Evolutionary conservation across 2,329 filamentous ascomycete genomes (phyloP).

Genomic region (Aspergillus jensenii): DNA sequence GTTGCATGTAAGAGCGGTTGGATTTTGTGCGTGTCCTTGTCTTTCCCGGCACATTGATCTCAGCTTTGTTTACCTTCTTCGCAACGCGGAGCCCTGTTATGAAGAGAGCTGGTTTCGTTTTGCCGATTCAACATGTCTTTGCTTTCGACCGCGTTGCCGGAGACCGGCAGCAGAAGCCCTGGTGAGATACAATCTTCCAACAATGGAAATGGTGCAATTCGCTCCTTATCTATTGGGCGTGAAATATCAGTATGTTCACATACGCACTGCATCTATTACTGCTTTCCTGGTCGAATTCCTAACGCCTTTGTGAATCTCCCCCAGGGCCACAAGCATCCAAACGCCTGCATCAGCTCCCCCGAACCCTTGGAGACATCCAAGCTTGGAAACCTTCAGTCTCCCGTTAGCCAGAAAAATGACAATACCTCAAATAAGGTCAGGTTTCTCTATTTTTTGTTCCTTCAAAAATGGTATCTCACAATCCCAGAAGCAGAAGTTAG

Average conservation of each 20-base stretch:
- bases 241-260: slow-evolving; percentile 28
- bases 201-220: slow-evolving; percentile 20
- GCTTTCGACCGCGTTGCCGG: slow-evolving; percentile 24
- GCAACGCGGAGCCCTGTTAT: neutral
- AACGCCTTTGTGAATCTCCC: neutral
- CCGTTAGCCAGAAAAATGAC: slow-evolving; percentile 24
- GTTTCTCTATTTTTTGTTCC: neutral
- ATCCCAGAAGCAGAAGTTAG: slow-evolving; percentile 49
- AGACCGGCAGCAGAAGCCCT: slow-evolving; percentile 24
- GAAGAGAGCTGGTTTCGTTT: neutral
- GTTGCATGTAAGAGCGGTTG: slow-evolving; percentile 26
- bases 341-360: slow-evolving; percentile 25
- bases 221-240: slow-evolving; percentile 20
- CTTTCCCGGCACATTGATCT: slow-evolving; percentile 10
- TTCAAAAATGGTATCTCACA: slow-evolving; percentile 29
- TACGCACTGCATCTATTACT: neutral
- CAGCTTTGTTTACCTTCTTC: slow-evolving; percentile 14
- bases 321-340: slow-evolving; percentile 27
- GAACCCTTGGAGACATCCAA: slow-evolving; percentile 36
- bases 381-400: slow-evolving; percentile 32
- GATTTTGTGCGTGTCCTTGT: slow-evolving; percentile 20
- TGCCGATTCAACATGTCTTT: slow-evolving; percentile 28
- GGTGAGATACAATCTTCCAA: slow-evolving; percentile 19
- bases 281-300: neutral
- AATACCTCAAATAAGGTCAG: slow-evolving; percentile 39